phyloP scores from a whole-genome alignment of 2,329 filamentous ascomycete genomes.

The Emmonsiellopsis sp. region DNA sequence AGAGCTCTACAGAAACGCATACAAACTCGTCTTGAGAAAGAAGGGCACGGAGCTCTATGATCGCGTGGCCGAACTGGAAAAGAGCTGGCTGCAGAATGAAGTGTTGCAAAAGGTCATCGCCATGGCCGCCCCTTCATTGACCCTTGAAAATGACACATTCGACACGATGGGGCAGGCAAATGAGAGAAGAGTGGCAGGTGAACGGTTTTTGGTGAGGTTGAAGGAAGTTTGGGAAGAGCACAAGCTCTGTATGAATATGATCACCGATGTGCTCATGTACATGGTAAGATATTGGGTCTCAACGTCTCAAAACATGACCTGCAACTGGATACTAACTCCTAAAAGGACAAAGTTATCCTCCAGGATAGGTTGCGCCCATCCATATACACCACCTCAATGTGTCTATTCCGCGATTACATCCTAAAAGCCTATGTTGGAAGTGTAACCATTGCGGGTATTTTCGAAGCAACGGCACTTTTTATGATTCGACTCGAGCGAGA shows the following conservation, averaged over 20 bases:
- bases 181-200: constrained; percentile 70
- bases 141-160: constrained; percentile 41
- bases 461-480: constrained; percentile 76
- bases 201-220: constrained; percentile 69
- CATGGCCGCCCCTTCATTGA: constrained; percentile 60
- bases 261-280: constrained; percentile 93
- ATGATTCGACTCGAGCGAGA: constrained; percentile 88
- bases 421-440: constrained; percentile 50
- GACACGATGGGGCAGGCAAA: constrained; percentile 53
- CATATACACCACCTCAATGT: constrained; percentile 78
- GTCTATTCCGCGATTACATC: constrained; percentile 78
- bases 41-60: constrained; percentile 75
- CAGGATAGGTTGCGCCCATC: constrained; percentile 63
- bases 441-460: constrained; percentile 57
- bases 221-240: constrained; percentile 80
- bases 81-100: constrained; percentile 64
- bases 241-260: constrained; percentile 90
- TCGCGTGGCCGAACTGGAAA: constrained; percentile 69
- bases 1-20: constrained; percentile 84
- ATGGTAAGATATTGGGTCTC: constrained; percentile 46
- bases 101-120: constrained; percentile 62
- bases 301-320: not conserved
- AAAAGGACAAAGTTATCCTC: constrained; percentile 68
- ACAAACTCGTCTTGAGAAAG: constrained; percentile 86
- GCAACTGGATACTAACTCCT: not conserved